Evolutionary conservation across 2,329 filamentous ascomycete genomes (phyloP), one percentile per base, ranked within the genome.

Genomic region (Celoporthe dispersa): DNA sequence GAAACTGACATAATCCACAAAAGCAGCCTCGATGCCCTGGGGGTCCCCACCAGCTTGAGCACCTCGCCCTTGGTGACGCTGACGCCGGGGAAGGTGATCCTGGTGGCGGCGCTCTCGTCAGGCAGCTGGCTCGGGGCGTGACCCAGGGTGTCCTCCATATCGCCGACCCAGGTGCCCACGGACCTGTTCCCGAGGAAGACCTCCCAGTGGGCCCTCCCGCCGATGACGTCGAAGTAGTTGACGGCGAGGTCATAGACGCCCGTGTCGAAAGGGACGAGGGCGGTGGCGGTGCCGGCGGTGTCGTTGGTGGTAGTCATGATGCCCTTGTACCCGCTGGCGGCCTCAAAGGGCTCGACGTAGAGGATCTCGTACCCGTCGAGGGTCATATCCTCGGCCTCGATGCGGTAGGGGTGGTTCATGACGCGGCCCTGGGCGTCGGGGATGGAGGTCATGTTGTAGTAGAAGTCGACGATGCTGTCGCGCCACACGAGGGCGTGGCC

Each of bases 401-500:
- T 85, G n/a, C 91, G 86, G 78, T 86, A 90, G 0, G 86, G 85
- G 77, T 93, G 86, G 70, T 88, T 81, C 1, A 85, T 84, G 0
- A 92, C 90, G 12, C 90, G 84, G 1, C 81, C 81, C 0, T 74
- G 74, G 28, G 84, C 80, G 73, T 93, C 91, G 0, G 85, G 76
- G 59, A 93, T 91, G 2, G 84, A 81, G 0, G 88, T 90, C 51
- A 88, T 78, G 76, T 87, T 89, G 76, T 82, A 75, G 78, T 91
- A 92, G 79, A 90, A 92, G 68, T 87, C 81, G 74, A 81, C 87
- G 79, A 93, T 87, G 0, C 88, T 84, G 75, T 92, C 91, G 19
- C 91, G 84, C 91, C 91, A 93, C 22, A 92, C 87, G 25, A 93
- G 83, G 0, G 89, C 84, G 78, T 93, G 91, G 0, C 90, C 91